Conservation (phyloP, 441 rosid species). For the Adansonia madagascariensis region DNA sequence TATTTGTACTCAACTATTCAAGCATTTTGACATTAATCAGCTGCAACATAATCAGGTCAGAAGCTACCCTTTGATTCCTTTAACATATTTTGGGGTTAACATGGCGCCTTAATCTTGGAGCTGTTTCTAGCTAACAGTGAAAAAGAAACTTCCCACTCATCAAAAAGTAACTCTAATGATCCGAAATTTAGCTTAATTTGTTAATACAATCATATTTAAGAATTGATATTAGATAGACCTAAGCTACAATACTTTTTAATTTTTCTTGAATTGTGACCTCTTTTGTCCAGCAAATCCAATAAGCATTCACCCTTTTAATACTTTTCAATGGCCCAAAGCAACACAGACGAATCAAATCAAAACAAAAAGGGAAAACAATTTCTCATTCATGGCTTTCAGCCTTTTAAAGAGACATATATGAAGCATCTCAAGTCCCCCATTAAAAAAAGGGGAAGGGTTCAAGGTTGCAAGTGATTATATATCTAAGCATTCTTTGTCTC, state of each 20-base stretch:
- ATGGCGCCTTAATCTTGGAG: too few species aligned
- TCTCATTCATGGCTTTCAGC: slow-evolving; percentile 55
- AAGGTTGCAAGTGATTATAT: slow-evolving; percentile 27
- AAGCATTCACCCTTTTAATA: slow-evolving; percentile 35
- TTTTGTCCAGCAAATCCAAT: slow-evolving; percentile 33
- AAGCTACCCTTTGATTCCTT: slow-evolving; percentile 3
- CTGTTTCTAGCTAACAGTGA: slow-evolving; percentile 17
- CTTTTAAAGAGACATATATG: slow-evolving; percentile 49
- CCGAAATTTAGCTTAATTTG: slow-evolving; percentile 15
- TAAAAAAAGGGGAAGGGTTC: slow-evolving; percentile 43
- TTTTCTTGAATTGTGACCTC: too few species aligned
- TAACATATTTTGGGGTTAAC: slow-evolving; percentile 12
- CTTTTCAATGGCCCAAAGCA: slow-evolving; percentile 46
- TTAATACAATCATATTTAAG: too few species aligned
- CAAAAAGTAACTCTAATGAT: slow-evolving; percentile 38
- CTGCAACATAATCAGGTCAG: not conserved
- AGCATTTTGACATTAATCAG: slow-evolving; percentile 10
- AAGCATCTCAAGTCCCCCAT: slow-evolving; percentile 53
- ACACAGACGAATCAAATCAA: slow-evolving; percentile 51
- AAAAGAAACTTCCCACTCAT: slow-evolving; percentile 36
- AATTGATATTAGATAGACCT: too few species aligned
- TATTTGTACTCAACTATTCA: not conserved
- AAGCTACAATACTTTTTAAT: too few species aligned
- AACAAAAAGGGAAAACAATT: slow-evolving; percentile 37
- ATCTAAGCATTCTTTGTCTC: slow-evolving; percentile 25